Conservation (phyloP, 306 rosid species). For the Mimosa bimucronata region DNA sequence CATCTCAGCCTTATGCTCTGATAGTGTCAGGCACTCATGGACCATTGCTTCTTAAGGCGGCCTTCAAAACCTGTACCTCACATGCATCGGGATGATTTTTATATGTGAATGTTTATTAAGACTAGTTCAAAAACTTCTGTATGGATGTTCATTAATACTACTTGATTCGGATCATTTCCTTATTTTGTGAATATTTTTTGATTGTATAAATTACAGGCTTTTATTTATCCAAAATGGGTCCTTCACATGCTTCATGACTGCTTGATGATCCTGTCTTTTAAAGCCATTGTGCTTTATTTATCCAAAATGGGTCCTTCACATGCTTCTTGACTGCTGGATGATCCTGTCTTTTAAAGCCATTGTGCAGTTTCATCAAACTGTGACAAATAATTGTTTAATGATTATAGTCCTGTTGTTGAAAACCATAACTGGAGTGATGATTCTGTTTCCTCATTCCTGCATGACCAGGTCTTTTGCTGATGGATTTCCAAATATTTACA, state of each 20-base stretch:
- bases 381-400: neutral
- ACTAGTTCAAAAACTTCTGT: too few relatives aligned
- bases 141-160: too few relatives aligned
- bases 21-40: too few relatives aligned
- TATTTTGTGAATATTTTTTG: too few relatives aligned
- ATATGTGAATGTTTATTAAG: too few relatives aligned
- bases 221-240: neutral
- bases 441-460: slow-evolving; percentile 33
- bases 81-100: too few relatives aligned
- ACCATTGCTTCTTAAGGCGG: too few relatives aligned
- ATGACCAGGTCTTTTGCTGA: slow-evolving; percentile 85
- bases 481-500: slow-evolving; percentile 90
- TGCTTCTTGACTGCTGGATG: neutral
- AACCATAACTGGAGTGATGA: slow-evolving; percentile 31
- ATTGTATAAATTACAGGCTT: neutral
- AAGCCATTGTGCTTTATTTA: neutral
- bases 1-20: too few relatives aligned
- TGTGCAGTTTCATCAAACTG: neutral
- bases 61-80: too few relatives aligned
- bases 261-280: neutral
- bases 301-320: neutral
- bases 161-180: too few relatives aligned
- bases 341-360: neutral
- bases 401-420: neutral
- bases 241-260: neutral